Conservation (phyloP, 345 rosid genomes). For the Eucalyptus sideroxylon region DNA sequence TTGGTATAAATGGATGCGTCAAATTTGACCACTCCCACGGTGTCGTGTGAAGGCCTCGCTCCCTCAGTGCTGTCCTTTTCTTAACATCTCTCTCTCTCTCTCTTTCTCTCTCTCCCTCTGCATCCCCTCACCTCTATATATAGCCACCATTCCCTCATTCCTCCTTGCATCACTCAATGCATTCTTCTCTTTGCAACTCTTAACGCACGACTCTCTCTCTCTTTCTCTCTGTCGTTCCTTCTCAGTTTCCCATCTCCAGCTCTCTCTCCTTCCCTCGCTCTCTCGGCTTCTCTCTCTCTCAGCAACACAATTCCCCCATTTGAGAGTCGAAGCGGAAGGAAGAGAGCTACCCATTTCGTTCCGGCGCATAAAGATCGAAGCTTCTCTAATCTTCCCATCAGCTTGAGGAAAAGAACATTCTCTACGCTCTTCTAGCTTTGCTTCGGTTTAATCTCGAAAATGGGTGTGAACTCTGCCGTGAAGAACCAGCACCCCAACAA, state of each 20-base stretch:
- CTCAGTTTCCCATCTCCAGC: background rate
- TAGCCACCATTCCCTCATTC: background rate
- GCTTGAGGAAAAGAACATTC: background rate
- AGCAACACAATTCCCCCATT: background rate
- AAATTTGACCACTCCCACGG: background rate
- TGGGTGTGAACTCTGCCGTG: conserved; percentile 4
- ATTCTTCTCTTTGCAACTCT: background rate
- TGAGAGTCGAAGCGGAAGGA: background rate
- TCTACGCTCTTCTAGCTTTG: background rate
- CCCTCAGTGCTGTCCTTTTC: background rate
- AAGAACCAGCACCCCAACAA: conserved; percentile 3
- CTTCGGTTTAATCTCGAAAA: background rate
- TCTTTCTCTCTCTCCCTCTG: background rate
- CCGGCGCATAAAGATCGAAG: background rate
- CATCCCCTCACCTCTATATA: background rate
- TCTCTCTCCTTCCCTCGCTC: background rate
- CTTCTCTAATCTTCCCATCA: background rate
- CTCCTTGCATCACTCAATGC: background rate
- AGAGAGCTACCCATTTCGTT: background rate
- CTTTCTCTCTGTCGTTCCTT: background rate
- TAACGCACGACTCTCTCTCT: background rate
- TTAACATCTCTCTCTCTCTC: background rate
- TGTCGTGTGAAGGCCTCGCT: background rate
- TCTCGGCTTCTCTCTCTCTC: background rate
- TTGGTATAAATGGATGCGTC: background rate